Percentiles rank a stretch among this genome's conserved stretches.
Evolutionary conservation across 2,329 filamentous ascomycete species (phyloP).

Genomic region (Phoma herbarum): DNA sequence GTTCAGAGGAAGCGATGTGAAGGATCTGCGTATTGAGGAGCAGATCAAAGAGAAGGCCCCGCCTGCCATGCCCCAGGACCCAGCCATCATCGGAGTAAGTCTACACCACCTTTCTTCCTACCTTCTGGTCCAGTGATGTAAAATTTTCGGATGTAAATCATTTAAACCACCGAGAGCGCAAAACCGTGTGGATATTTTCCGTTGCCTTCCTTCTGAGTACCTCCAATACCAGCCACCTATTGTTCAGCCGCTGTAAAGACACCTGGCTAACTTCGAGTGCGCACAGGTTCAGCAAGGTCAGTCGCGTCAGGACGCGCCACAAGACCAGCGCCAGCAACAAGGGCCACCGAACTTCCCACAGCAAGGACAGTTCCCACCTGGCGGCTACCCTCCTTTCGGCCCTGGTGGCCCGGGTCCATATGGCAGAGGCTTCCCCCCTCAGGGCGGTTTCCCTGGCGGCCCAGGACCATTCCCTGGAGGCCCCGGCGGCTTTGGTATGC

Average conservation of each 20-base stretch:
- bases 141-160: constrained; percentile 96
- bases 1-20: constrained; percentile 97
- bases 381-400: constrained; percentile 53
- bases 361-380: constrained; percentile 54
- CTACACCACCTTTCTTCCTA: constrained; percentile 19
- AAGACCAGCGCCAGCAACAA: constrained; percentile 43
- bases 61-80: constrained; percentile 86
- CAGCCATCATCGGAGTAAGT: constrained; percentile 97
- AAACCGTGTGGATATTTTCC: constrained; percentile 94
- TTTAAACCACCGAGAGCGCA: constrained; percentile 89
- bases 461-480: constrained; percentile 59
- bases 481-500: constrained; percentile 72
- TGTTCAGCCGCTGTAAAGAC: constrained; percentile 10
- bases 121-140: constrained; percentile 76
- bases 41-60: constrained; percentile 75
- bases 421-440: constrained; percentile 58
- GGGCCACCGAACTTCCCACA: constrained; percentile 53
- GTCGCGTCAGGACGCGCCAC: constrained; percentile 33
- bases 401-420: constrained; percentile 51
- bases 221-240: constrained; percentile 21
- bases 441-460: constrained; percentile 55
- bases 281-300: constrained; percentile 45
- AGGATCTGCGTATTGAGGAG: constrained; percentile 94
- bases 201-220: constrained; percentile 99
- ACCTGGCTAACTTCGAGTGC: constrained; percentile 37